Evolutionary conservation across 768 basidiomycete genomes (phyloP).

Genomic region (Suillus occidentalis): DNA sequence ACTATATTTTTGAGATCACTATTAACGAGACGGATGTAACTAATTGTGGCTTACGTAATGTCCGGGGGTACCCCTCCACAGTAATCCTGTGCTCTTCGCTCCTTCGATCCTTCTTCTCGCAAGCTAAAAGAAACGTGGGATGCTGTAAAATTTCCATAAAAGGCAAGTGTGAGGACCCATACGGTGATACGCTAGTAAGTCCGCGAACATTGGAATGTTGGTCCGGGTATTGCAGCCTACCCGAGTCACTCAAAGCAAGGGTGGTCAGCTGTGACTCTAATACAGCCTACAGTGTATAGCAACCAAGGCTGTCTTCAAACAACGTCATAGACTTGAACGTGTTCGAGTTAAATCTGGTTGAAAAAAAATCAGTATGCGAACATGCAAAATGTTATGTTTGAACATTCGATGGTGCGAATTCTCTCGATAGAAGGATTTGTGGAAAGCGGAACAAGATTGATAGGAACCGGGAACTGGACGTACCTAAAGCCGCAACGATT

Average conservation of each 20-base stretch:
- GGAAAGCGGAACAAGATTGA: not conserved
- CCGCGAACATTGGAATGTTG: not conserved
- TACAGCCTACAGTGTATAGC: not conserved
- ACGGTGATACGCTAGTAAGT: not conserved
- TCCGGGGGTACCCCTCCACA: conserved; percentile 16
- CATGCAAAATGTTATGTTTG: not conserved
- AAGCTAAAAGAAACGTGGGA: not conserved
- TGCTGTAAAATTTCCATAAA: not conserved
- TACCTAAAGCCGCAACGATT: conserved; percentile 4
- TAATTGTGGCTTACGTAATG: conserved; percentile 16
- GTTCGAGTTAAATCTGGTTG: too few relatives aligned
- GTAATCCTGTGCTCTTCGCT: conserved; percentile 26
- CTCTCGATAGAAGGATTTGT: not conserved
- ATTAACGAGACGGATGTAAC: conserved; percentile 11
- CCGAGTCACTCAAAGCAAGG: not conserved
- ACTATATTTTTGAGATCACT: conserved; percentile 13
- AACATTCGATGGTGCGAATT: not conserved
- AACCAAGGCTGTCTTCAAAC: not conserved
- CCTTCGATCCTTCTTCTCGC: not conserved
- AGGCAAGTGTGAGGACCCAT: not conserved
- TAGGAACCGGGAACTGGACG: conserved; percentile 5
- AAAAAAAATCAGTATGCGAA: not conserved
- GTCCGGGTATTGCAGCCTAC: conserved; percentile 1
- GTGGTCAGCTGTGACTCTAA: not conserved
- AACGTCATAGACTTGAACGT: not conserved